Evolutionary conservation across 768 basidiomycete genomes (phyloP).

Genomic region (Polyporus arcularius): DNA sequence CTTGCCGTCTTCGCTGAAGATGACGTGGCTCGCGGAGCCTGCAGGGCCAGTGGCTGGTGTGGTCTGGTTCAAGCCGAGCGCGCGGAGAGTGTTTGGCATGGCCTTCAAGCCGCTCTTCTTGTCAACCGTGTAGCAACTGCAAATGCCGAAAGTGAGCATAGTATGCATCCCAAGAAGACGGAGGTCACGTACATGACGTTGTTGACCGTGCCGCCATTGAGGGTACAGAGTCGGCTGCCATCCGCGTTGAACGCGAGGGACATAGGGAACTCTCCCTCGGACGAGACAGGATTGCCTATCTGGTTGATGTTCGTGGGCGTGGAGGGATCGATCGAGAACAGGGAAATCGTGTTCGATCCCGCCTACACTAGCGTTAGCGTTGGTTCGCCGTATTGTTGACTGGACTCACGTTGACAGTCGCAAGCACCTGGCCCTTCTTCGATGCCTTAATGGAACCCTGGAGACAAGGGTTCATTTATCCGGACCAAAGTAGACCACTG

Average conservation of each 20-base stretch:
- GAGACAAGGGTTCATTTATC: neutral
- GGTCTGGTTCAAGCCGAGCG: conserved; percentile 49
- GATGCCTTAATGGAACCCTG: conserved; percentile 28
- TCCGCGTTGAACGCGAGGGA: conserved; percentile 24
- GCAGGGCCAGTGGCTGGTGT: conserved; percentile 52
- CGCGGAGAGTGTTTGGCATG: conserved; percentile 42
- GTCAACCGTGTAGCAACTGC: conserved; percentile 48
- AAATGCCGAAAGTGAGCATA: neutral
- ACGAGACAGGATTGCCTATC: conserved; percentile 25
- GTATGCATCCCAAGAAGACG: neutral
- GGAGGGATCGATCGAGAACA: conserved; percentile 27
- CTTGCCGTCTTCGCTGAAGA: conserved; percentile 47
- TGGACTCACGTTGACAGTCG: conserved; percentile 22
- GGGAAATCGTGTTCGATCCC: conserved; percentile 30
- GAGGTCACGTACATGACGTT: conserved; percentile 38
- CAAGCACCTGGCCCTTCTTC: conserved; percentile 22
- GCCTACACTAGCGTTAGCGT: conserved; percentile 10
- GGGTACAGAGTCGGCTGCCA: conserved; percentile 22
- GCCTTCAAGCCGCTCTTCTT: conserved; percentile 40
- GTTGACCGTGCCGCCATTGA: conserved; percentile 47
- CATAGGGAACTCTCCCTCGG: conserved; percentile 32
- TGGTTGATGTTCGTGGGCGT: conserved; percentile 25
- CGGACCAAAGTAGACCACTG: too few relatives aligned
- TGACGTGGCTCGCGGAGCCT: conserved; percentile 44
- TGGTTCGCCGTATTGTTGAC: neutral